A percentile compares a stretch with the other conserved stretches of the same genome.
These are phyloP conservation scores for Wakefieldia striispora DNA, from an alignment of 768 basidiomycete species.

Conservation along the genomic window DNA sequence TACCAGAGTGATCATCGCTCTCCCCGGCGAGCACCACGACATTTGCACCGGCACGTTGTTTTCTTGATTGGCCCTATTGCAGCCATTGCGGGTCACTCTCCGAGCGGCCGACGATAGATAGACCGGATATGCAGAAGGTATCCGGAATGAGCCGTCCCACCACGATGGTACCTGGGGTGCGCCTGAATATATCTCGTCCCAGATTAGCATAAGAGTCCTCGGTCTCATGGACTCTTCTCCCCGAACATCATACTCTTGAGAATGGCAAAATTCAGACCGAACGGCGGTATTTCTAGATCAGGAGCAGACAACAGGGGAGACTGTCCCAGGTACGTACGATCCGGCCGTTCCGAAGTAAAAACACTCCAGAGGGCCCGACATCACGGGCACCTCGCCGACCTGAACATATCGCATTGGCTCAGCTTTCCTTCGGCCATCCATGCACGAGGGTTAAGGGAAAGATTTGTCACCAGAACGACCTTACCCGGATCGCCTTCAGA, in stretches of 20 bases:
- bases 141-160: constrained; percentile 75
- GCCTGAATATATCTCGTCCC: constrained; percentile 30
- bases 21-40: constrained; percentile 85
- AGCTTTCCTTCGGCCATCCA: constrained; percentile 74
- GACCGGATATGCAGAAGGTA: constrained; percentile 70
- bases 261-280: constrained; percentile 80
- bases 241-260: constrained; percentile 49
- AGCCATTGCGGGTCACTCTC: background rate
- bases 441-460: constrained; percentile 86
- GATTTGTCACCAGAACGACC: constrained; percentile 68
- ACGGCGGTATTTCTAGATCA: background rate
- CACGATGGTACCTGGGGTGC: constrained; percentile 59
- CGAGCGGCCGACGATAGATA: constrained; percentile 19
- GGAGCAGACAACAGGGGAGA: background rate
- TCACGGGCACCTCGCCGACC: constrained; percentile 65
- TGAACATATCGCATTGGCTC: constrained; percentile 70
- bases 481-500: constrained; percentile 52
- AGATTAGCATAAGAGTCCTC: background rate
- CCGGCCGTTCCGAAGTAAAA: constrained; percentile 58
- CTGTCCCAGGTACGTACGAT: constrained; percentile 60
- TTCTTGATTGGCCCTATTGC: constrained; percentile 76
- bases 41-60: constrained; percentile 62
- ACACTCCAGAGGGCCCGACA: constrained; percentile 60
- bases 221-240: constrained; percentile 55
- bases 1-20: constrained; percentile 71